Evolutionary conservation across 2,329 filamentous ascomycete genomes (phyloP), one percentile per base, ranked within the genome.

Genomic region (Apiospora marii): DNA sequence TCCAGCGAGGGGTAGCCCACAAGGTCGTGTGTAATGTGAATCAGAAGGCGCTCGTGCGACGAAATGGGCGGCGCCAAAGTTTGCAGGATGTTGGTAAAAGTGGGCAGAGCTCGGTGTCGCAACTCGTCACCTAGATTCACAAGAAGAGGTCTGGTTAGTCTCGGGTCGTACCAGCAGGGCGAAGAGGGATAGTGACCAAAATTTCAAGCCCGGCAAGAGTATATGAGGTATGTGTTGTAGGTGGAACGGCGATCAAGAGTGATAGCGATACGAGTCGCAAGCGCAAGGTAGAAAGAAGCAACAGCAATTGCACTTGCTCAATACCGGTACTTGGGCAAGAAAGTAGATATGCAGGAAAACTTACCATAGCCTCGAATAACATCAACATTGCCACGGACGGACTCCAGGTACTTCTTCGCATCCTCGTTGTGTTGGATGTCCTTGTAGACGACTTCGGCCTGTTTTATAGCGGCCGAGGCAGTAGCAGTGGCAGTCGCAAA

Each of bases 341-440:
- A 41, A 41, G 12, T 22, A 41, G 1, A n/a, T 34, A 41, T 24
- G 44, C 24, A 19, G 8, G 12, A 22, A 70, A 13, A 83, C 85
- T 76, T 89, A 96, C 94, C 93, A 74, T 96, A 86, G 71, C 92
- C 93, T 77, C 90, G 90, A 58, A 98, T 85, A 44, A 91, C 91
- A 64, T 92, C 93, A 68, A 97, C 93, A 80, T 98, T 98, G 73
- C 95, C 95, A 79, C 92, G 92, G 71, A 98, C 93, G 81, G 98
- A 96, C 70, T 98, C 94, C 1, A 95, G 94, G 95, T 96, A 99
- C 82, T 94, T 93, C 85, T 96, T 95, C 70, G 96, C 96, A 82
- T 99, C 96, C 80, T 98, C 95, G 79, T 97, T 98, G 81, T 96
- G 92, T 82, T 98, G 94, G 68, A 99, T 95, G 82, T 98, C 94